Evolutionary conservation across 805 yeast species (phyloP).

Genomic region (Ogataea pignaliae): DNA sequence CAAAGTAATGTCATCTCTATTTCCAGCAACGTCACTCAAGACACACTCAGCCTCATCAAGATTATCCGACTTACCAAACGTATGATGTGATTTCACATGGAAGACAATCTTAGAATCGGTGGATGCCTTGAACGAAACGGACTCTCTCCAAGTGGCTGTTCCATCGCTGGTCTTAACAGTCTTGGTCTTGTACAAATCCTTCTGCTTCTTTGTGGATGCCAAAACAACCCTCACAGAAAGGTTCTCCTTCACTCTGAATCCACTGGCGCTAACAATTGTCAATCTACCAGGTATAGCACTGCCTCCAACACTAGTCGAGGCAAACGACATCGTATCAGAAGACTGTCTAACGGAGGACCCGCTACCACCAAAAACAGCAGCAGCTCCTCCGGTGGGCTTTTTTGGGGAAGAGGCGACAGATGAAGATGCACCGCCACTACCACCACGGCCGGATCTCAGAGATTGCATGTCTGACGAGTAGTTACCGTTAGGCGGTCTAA

Average conservation of each 20-base stretch:
- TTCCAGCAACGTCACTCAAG: conserved; percentile 47
- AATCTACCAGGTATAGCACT: conserved; percentile 50
- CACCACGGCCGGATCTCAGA: conserved; percentile 30
- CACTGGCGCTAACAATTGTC: conserved; percentile 37
- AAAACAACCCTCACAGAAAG: conserved; percentile 52
- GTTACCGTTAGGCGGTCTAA: conserved; percentile 16
- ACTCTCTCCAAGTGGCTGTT: conserved; percentile 53
- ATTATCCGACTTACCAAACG: conserved; percentile 65
- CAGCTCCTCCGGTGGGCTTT: neutral
- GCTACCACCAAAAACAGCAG: neutral
- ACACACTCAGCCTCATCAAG: conserved; percentile 55
- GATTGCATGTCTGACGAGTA: conserved; percentile 33
- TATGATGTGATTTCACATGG: conserved; percentile 61
- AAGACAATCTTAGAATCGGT: conserved; percentile 57
- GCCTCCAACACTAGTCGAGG: conserved; percentile 32
- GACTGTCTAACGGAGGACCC: conserved; percentile 12
- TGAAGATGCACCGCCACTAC: conserved; percentile 7
- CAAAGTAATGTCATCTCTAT: conserved; percentile 37
- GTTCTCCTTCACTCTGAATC: conserved; percentile 15
- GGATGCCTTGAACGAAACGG: conserved; percentile 62
- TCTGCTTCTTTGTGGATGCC: conserved; percentile 37
- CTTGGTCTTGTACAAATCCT: conserved; percentile 64
- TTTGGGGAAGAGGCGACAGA: conserved; percentile 12
- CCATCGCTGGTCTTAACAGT: conserved; percentile 47
- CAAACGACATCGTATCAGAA: conserved; percentile 34